Base-by-base conservation (phyloP, 176 grass and related monocot genomes). In the Pharus latifolius region DNA sequence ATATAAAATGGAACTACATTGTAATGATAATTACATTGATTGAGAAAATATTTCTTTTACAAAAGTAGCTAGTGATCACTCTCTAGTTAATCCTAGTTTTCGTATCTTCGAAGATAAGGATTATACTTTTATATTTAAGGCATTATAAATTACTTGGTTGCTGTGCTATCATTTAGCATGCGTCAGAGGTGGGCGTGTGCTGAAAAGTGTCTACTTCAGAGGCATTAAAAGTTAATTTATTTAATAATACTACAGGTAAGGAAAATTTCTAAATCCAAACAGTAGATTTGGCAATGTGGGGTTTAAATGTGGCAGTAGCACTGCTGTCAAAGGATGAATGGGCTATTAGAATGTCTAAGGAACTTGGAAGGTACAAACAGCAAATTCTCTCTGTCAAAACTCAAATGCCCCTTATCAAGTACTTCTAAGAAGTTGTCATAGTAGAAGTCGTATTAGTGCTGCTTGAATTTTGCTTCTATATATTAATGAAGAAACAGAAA, bases 71-170 rank as follows among this genome's bases (percentile, higher is more conserved):
- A 53, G 49, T 50, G 4, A 59, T 41, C 42, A 44, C 56, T 20
- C 28, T 66, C 26, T 37, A 28, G 38, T 2, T 15, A 26, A 38
- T n/a, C 65, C 38, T 48, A 49, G 31, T 47, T 65, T 71, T 73
- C 32, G 78, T 72, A 24, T 44, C 20, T 71, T 77, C 47, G 28
- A 77, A 83, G 65, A 1, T 40, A 78, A 78, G 19, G 30, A 56
- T 72, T 35, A 30, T 27, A 35, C 63, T 40, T 33, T 24, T 63
- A 47, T 33, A 31, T 42, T 63, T 18, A 9, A 14, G 23, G 2
- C 6, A 16, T 23, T 72, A 48, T 19, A 76, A 76, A 29, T 27
- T 27, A 37, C 10, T 45, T 69, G 12, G 9, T 47, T 55, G 53
- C 63, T n/a, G 18, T 55, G 47, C 31, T 51, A 52, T 5, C 49